Percentiles rank a stretch among this genome's conserved stretches.
Evolutionary conservation across 176 grass and related monocot genomes (phyloP).

Genomic region (Aegilops tauschii): DNA sequence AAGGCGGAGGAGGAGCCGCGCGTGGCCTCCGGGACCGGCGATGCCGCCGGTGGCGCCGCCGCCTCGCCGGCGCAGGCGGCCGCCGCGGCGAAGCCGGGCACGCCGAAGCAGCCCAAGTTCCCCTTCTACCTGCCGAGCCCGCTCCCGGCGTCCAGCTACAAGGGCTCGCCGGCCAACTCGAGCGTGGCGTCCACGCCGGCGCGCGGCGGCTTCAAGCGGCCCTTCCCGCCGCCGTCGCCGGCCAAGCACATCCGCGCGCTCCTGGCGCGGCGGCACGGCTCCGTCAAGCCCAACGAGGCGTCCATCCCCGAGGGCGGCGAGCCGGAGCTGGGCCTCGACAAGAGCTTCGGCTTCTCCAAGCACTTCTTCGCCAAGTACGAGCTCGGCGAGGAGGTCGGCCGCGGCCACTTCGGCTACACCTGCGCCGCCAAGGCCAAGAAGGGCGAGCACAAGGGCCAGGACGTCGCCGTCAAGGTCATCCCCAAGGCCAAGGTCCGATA

Average conservation of each 20-base stretch:
- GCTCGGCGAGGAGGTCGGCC: slow-evolving; percentile 87
- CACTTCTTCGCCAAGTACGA: slow-evolving; percentile 96
- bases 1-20: slow-evolving; percentile 42
- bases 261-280: slow-evolving; percentile 83
- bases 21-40: slow-evolving; percentile 28
- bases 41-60: slow-evolving; percentile 13
- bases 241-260: slow-evolving; percentile 98
- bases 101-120: slow-evolving; percentile 90
- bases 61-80: slow-evolving; percentile 35
- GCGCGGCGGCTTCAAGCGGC: slow-evolving; percentile 75
- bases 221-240: slow-evolving; percentile 94
- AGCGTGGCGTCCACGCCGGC: slow-evolving; percentile 77
- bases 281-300: slow-evolving; percentile 91
- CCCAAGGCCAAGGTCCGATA: slow-evolving; percentile 85
- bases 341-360: slow-evolving; percentile 95
- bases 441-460: slow-evolving; percentile 91
- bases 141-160: slow-evolving; percentile 77
- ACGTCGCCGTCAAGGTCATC: slow-evolving; percentile 98
- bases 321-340: slow-evolving; percentile 80
- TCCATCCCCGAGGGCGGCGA: slow-evolving; percentile 93
- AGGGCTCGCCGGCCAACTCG: slow-evolving; percentile 93
- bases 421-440: slow-evolving; percentile 92
- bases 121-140: slow-evolving; percentile 94
- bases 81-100: slow-evolving; percentile 45
- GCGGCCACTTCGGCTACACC: slow-evolving; percentile 97